These are phyloP conservation scores for Pestalotiopsis fici DNA, from an alignment of 2,329 filamentous ascomycete genomes.

Conservation along the genomic window DNA sequence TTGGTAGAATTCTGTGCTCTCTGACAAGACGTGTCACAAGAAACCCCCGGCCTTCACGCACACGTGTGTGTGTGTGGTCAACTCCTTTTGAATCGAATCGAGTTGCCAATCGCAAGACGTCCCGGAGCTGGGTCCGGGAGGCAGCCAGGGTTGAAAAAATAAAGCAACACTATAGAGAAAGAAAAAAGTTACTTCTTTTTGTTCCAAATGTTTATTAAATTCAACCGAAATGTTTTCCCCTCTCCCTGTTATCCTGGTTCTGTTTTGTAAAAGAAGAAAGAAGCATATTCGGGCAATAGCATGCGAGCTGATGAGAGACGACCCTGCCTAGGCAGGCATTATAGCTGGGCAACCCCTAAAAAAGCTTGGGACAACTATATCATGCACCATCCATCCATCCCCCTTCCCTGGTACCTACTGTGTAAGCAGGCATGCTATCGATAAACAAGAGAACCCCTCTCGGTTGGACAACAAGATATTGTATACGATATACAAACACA, in stretches of 20 bases:
- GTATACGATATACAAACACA: too few relatives aligned
- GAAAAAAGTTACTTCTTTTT: not conserved
- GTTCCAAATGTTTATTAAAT: not conserved
- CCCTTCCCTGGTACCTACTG: too few relatives aligned
- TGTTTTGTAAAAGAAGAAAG: not conserved
- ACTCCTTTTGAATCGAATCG: not conserved
- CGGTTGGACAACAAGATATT: too few relatives aligned
- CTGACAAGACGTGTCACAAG: slow-evolving; percentile 5
- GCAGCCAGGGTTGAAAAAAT: not conserved
- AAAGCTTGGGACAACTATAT: not conserved
- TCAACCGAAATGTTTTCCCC: not conserved
- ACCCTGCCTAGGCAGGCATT: not conserved
- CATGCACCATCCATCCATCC: not conserved
- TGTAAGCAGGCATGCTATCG: too few relatives aligned
- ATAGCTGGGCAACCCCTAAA: not conserved
- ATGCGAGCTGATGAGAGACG: not conserved
- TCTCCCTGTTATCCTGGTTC: not conserved
- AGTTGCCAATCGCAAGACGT: not conserved
- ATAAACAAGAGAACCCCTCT: too few relatives aligned
- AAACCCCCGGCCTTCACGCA: not conserved
- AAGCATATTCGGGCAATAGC: not conserved
- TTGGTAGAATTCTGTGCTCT: not conserved
- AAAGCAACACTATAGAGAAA: not conserved
- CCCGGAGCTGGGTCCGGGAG: not conserved
- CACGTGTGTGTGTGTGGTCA: not conserved